phyloP scores from a whole-genome alignment of 768 basidiomycete genomes.

The Wakefieldia striispora region DNA sequence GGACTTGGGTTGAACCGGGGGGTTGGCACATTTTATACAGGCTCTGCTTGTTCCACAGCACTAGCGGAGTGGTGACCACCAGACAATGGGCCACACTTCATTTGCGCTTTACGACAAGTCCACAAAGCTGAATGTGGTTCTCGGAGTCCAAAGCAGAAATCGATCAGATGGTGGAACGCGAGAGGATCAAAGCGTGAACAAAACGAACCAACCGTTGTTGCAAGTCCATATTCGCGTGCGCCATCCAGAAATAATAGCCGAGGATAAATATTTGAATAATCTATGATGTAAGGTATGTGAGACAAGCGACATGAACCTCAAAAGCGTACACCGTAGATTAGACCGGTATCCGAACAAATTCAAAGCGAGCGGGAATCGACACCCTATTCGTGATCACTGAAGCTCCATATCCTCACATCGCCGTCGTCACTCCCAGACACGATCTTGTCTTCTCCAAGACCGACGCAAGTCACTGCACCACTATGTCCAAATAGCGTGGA shows the following conservation, averaged over 20 bases:
- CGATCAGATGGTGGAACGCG: no score
- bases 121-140: conserved; percentile 1
- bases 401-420: conserved; percentile 83
- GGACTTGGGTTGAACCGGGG: not conserved
- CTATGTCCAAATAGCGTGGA: conserved; percentile 92
- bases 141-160: not conserved
- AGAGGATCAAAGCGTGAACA: not conserved
- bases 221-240: not conserved
- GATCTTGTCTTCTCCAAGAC: conserved; percentile 91
- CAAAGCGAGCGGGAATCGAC: not conserved
- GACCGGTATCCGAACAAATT: not conserved
- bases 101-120: not conserved
- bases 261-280: not conserved
- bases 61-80: conserved; percentile 4
- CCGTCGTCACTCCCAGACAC: conserved; percentile 96
- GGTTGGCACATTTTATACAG: conserved; percentile 15
- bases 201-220: not conserved
- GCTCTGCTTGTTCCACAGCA: conserved; percentile 10
- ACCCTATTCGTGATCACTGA: conserved; percentile 36
- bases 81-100: conserved; percentile 5
- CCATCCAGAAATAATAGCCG: not conserved
- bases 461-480: conserved; percentile 89
- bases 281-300: conserved; percentile 4
- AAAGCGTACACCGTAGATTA: not conserved
- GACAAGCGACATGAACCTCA: not conserved